Percentiles rank a stretch among this genome's conserved stretches.
Conservation (phyloP, 805 yeast species). For the Torulaspora indica region DNA sequence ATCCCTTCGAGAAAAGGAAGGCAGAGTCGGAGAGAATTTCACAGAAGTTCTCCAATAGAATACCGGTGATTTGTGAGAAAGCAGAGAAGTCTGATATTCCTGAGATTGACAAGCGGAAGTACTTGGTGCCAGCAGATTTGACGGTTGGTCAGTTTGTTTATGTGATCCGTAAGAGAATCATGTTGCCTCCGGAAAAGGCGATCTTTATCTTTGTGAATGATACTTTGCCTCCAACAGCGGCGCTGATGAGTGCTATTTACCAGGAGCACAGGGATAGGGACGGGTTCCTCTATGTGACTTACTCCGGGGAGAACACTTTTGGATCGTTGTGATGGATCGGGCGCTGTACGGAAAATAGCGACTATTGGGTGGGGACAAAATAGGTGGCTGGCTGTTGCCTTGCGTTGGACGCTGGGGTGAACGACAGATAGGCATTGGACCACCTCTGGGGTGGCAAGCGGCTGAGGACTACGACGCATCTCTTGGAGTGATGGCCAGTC, state of each 20-base stretch:
- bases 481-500: neutral
- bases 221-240: conserved; percentile 96
- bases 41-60: conserved; percentile 82
- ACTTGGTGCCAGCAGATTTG: conserved; percentile 90
- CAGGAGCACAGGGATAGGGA: conserved; percentile 97
- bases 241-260: conserved; percentile 89
- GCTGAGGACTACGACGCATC: neutral
- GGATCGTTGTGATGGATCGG: conserved; percentile 42
- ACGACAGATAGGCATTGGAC: neutral
- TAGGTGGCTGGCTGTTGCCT: neutral
- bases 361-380: too few species aligned
- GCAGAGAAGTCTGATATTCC: conserved; percentile 95
- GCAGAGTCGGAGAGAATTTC: conserved; percentile 91
- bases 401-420: neutral
- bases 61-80: conserved; percentile 95
- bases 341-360: too few species aligned
- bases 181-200: conserved; percentile 95
- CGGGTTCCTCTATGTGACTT: conserved; percentile 91
- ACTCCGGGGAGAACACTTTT: conserved; percentile 97
- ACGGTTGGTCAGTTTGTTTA: conserved; percentile 98
- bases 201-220: conserved; percentile 96
- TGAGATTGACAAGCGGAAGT: conserved; percentile 94
- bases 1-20: conserved; percentile 91
- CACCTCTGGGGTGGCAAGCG: neutral
- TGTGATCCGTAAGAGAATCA: conserved; percentile 93